Conservation (phyloP, 306 rosid genomes). For the Betula pendula region DNA sequence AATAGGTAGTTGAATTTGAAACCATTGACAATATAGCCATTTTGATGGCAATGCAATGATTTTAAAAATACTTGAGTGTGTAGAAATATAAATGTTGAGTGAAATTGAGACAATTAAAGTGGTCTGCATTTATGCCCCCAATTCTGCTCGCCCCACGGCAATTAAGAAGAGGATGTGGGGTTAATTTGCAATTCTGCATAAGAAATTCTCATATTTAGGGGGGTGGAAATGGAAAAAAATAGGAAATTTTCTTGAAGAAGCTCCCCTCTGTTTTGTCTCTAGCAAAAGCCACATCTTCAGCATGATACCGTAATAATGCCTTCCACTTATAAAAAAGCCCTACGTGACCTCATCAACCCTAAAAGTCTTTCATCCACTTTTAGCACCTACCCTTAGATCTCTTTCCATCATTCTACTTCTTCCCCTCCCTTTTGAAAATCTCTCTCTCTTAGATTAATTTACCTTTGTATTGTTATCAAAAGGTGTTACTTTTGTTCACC, state of each 20-base stretch:
- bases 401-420: slow-evolving; percentile 40
- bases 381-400: slow-evolving; percentile 16
- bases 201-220: neutral
- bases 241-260: neutral
- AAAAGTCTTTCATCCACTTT: slow-evolving; percentile 31
- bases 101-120: too few species aligned
- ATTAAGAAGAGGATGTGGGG: neutral
- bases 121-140: too few species aligned
- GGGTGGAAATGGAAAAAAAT: neutral
- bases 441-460: slow-evolving; percentile 12
- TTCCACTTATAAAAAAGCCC: slow-evolving; percentile 43
- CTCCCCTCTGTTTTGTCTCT: neutral
- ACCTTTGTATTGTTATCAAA: slow-evolving; percentile 57
- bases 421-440: slow-evolving; percentile 37
- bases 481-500: slow-evolving; percentile 57
- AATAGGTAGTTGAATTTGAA: neutral
- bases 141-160: neutral
- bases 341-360: slow-evolving; percentile 48
- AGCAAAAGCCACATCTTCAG: slow-evolving; percentile 24
- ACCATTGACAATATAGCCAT: neutral
- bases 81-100: neutral
- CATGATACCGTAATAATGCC: slow-evolving; percentile 53
- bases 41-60: neutral
- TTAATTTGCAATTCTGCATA: neutral
- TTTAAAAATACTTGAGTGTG: neutral